phyloP scores from a whole-genome alignment of 2,329 filamentous ascomycete species.

The Plectosphaerella plurivora region DNA sequence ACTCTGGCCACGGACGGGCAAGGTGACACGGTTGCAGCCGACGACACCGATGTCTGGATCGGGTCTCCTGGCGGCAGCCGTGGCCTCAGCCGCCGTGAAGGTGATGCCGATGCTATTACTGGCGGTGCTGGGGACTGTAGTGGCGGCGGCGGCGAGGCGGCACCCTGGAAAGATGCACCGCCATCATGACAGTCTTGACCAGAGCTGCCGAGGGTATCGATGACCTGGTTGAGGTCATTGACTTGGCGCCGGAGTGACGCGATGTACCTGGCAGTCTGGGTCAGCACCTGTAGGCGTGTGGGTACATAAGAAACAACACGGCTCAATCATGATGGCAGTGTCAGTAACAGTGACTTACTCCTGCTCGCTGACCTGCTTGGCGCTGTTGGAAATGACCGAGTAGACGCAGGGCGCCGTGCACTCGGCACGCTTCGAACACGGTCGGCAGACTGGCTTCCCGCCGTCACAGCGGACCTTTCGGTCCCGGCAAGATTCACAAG shows the following conservation, averaged over 20 bases:
- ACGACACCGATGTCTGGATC: neutral
- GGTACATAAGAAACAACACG: neutral
- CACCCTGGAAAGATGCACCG: neutral
- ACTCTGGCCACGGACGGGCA: neutral
- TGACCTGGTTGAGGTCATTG: neutral
- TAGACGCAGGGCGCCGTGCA: neutral
- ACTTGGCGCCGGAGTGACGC: neutral
- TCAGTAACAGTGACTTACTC: neutral
- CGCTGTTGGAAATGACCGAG: neutral
- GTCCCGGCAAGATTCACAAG: neutral
- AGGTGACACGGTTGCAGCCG: too few relatives aligned
- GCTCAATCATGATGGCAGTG: neutral
- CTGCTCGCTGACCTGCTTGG: neutral
- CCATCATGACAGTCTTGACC: neutral
- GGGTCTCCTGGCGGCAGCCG: neutral
- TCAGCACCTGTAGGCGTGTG: neutral
- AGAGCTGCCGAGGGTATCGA: neutral
- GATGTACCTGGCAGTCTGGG: neutral
- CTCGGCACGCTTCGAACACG: neutral
- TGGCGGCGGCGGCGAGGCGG: neutral
- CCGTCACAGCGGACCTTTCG: slow-evolving; percentile 19
- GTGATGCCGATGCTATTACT: neutral
- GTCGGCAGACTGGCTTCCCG: neutral
- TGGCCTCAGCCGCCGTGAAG: neutral
- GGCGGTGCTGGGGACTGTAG: too few relatives aligned